Percentiles rank a stretch among this genome's conserved stretches.
Evolutionary conservation across 75 land plant species (phyloP).

Genomic region (Selaginella tamariscina): DNA sequence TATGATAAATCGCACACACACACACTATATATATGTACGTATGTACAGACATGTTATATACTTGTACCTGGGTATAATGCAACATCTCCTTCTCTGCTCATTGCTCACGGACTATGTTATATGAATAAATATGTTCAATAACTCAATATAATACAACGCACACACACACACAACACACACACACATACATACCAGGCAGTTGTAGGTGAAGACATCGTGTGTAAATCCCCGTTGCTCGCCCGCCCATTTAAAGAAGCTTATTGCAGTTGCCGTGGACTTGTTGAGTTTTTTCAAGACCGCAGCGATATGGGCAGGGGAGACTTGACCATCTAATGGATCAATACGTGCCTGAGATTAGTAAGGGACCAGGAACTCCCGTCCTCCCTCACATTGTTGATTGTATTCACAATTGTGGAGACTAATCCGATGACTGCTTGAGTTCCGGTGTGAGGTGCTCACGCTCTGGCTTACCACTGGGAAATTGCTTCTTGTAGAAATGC

Average conservation of each 20-base stretch:
- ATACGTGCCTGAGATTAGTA: neutral
- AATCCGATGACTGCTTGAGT: neutral
- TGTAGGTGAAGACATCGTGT: slow-evolving; percentile 6
- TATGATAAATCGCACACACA: too few relatives aligned
- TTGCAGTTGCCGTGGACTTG: neutral
- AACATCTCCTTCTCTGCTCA: too few relatives aligned
- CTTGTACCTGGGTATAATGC: too few relatives aligned
- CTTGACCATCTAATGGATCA: neutral
- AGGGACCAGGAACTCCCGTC: neutral
- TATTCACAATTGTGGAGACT: neutral
- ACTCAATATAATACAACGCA: too few relatives aligned
- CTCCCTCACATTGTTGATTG: neutral
- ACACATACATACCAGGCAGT: too few relatives aligned
- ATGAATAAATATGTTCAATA: too few relatives aligned
- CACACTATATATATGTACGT: too few relatives aligned
- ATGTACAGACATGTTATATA: too few relatives aligned
- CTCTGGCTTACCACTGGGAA: neutral
- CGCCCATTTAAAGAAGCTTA: slow-evolving; percentile 13
- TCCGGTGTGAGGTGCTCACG: neutral
- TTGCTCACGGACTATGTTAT: too few relatives aligned
- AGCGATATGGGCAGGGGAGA: neutral
- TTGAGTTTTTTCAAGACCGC: neutral
- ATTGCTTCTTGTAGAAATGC: neutral
- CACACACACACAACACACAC: too few relatives aligned
- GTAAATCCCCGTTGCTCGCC: slow-evolving; percentile 5